These are phyloP conservation scores for Oxytropis ochrocephala DNA, from an alignment of 306 rosid genomes.

Conservation along the genomic window DNA sequence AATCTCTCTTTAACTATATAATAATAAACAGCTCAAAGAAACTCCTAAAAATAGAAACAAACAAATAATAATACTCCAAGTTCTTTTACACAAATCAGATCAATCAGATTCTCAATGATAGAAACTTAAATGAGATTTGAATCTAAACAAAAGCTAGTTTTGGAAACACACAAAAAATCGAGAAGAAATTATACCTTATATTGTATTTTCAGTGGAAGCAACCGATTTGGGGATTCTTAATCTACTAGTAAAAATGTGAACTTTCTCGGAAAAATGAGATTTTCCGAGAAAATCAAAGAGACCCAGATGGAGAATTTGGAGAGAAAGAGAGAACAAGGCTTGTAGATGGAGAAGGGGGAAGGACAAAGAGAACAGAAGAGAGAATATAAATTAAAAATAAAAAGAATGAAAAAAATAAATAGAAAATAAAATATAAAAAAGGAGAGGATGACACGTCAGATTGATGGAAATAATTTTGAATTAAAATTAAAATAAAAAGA, in stretches of 20 bases:
- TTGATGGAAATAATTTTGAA: not conserved
- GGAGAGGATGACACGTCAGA: constrained; percentile 44
- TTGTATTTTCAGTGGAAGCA: constrained; percentile 11
- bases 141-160: not conserved
- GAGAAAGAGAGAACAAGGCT: constrained; percentile 11
- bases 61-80: not conserved
- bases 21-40: not conserved
- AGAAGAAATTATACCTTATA: constrained; percentile 22
- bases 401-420: not conserved
- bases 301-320: constrained; percentile 21
- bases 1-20: not conserved
- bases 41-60: not conserved
- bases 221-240: not conserved
- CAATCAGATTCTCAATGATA: constrained; percentile 31
- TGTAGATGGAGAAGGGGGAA: not conserved
- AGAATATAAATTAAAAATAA: constrained; percentile 24
- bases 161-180: not conserved
- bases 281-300: constrained; percentile 24
- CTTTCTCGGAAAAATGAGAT: constrained; percentile 14
- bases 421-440: not conserved
- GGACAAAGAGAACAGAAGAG: not conserved
- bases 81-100: constrained; percentile 26
- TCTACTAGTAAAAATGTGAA: not conserved
- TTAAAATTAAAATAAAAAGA: not conserved
- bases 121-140: constrained; percentile 7